Evolutionary conservation across 2,329 filamentous ascomycete species (phyloP), one percentile per base, ranked within the genome.

Genomic region (Alternaria gansuensis): DNA sequence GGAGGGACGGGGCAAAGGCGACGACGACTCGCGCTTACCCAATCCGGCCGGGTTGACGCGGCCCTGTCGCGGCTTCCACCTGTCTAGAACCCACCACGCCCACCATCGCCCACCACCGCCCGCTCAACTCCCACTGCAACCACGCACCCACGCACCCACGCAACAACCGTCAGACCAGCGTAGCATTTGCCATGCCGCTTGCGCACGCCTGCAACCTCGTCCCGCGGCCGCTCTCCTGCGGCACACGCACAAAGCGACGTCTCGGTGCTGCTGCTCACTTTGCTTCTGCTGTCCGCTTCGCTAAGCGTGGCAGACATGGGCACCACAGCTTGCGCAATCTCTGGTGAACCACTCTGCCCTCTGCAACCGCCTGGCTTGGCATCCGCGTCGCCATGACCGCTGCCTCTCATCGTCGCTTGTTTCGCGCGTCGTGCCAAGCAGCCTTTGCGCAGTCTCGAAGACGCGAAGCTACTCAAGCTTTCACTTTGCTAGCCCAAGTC

Each of bases 261-360:
- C 17, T 17, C 17, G 17, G 17, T 17, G 17, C 23, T 17, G n/a
- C 23, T 44, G 28, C 44, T 11, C 28, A 23, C 37, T 2, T 14
- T 44, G 29, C 54, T 39, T 39, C 48, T 40, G 36, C 48, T 17
- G 29, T 41, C 43, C 40, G 8, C 31, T 36, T 62, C 56, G 51
- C 50, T 58, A 54, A 51, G 51, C 57, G 51, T 52, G 50, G 55
- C 59, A 62, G 36, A 36, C 17, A 17, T 54, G 51, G 46, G 59
- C 56, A 59, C 59, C 51, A 52, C 57, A 60, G 59, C 54, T 62
- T 62, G 59, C 59, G 59, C 59, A 61, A 61, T 61, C 55, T 52
- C 36, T 29, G 41, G 33, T 59, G 57, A 56, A 59, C 57, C 52
- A 56, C 52, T 59, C 48, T 59, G 23, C 56, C 50, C 49, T 53